These are phyloP conservation scores for Mycena chlorophos DNA, from an alignment of 768 basidiomycete genomes.

Conservation along the genomic window DNA sequence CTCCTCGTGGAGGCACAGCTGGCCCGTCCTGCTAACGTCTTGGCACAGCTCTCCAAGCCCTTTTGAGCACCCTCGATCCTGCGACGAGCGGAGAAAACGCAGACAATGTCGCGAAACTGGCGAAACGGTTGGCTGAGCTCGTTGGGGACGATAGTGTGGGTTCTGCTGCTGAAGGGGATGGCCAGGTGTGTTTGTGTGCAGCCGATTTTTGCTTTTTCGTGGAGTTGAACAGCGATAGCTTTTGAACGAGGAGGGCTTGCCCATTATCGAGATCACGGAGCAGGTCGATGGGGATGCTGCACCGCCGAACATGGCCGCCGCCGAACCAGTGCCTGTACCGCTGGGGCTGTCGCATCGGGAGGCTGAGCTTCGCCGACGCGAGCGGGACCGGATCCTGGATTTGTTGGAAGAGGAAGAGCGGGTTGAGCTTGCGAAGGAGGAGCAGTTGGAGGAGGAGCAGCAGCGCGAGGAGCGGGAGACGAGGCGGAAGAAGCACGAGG, in stretches of 20 bases:
- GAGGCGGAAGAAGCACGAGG: constrained; percentile 47
- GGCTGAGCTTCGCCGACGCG: constrained; percentile 51
- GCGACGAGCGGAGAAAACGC: constrained; percentile 29
- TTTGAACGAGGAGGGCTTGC: constrained; percentile 75
- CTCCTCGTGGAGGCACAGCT: constrained; percentile 7
- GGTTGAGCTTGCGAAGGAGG: constrained; percentile 41
- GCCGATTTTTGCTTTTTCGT: constrained; percentile 14
- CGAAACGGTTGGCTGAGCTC: constrained; percentile 60
- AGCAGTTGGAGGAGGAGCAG: constrained; percentile 40
- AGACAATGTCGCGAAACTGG: constrained; percentile 54
- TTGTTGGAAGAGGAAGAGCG: constrained; percentile 71
- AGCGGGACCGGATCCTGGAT: constrained; percentile 67
- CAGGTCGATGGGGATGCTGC: constrained; percentile 37
- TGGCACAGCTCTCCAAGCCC: constrained; percentile 39
- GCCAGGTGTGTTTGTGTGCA: constrained; percentile 55
- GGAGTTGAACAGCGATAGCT: constrained; percentile 46
- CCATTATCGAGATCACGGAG: constrained; percentile 77
- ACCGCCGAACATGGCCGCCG: constrained; percentile 20
- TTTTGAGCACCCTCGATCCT: constrained; percentile 42
- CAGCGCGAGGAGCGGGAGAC: constrained; percentile 50
- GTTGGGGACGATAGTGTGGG: constrained; percentile 47
- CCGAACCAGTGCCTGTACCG: constrained; percentile 47
- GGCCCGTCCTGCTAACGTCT: constrained; percentile 15
- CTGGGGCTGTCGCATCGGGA: constrained; percentile 47
- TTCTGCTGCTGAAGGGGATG: too few relatives aligned